These are phyloP conservation scores for Cercophora samala DNA, from an alignment of 495 filamentous ascomycete species.

Conservation along the genomic window DNA sequence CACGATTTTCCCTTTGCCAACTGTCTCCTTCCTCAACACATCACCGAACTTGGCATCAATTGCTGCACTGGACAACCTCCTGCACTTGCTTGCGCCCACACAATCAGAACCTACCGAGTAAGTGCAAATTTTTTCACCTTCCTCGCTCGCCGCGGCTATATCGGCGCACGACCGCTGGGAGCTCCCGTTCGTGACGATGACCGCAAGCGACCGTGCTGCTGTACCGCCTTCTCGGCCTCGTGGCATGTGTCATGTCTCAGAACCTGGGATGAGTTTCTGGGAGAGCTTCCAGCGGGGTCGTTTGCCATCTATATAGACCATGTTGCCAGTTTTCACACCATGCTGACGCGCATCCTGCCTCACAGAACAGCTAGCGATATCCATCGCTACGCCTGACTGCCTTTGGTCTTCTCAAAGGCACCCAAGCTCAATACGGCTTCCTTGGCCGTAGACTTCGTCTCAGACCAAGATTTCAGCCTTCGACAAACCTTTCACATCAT, in stretches of 20 bases:
- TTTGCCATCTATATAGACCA: background rate
- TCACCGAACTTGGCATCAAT: conserved; percentile 10
- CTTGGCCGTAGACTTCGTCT: conserved; percentile 59
- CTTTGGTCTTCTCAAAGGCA: conserved; percentile 73
- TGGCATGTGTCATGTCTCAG: conserved; percentile 5
- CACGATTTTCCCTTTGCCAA: conserved; percentile 7
- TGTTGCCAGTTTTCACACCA: conserved; percentile 10
- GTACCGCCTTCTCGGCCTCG: background rate
- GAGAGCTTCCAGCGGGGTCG: conserved; percentile 2
- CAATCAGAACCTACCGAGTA: background rate
- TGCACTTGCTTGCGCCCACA: background rate
- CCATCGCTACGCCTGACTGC: conserved; percentile 36
- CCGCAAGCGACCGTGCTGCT: conserved; percentile 2
- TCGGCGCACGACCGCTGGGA: background rate
- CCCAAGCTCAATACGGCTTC: conserved; percentile 63
- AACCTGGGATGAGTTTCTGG: background rate
- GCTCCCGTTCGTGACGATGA: background rate
- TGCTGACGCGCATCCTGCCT: background rate
- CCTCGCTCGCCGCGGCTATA: background rate
- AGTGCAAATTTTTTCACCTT: background rate
- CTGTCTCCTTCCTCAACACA: conserved; percentile 5
- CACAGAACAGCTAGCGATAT: background rate
- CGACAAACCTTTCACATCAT: conserved; percentile 64
- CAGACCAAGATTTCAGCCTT: conserved; percentile 75
- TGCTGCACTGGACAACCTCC: background rate